phyloP scores from a whole-genome alignment of 148 eudicot genomes.

The Nepenthes mirabilis region DNA sequence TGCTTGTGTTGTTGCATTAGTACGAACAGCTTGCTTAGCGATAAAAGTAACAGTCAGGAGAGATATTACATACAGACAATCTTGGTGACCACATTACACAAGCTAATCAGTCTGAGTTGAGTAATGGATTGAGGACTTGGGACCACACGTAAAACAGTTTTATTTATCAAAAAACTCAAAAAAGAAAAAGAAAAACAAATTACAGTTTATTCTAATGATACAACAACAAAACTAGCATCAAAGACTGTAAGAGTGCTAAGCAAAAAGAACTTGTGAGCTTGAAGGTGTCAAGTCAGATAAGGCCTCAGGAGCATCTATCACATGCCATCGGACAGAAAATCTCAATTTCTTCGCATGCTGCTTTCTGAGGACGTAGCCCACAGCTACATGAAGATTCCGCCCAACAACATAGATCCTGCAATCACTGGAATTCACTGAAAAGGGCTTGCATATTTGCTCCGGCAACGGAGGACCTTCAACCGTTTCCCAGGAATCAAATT shows the following conservation, averaged over 20 bases:
- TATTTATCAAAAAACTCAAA: too few relatives aligned
- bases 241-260: constrained; percentile 15
- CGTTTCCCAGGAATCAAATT: constrained; percentile 67
- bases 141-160: too few relatives aligned
- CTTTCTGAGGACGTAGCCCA: constrained; percentile 43
- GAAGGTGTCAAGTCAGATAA: constrained; percentile 66
- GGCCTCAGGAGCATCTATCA: constrained; percentile 44
- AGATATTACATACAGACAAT: too few relatives aligned
- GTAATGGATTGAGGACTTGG: too few relatives aligned
- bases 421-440: constrained; percentile 50
- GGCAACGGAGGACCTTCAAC: constrained; percentile 77
- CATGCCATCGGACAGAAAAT: constrained; percentile 64
- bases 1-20: too few relatives aligned
- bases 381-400: constrained; percentile 71
- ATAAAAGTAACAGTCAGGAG: too few relatives aligned
- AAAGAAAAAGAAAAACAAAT: too few relatives aligned
- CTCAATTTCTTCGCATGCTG: constrained; percentile 18
- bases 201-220: too few relatives aligned
- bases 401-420: constrained; percentile 69
- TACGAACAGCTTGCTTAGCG: too few relatives aligned
- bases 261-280: constrained; percentile 79
- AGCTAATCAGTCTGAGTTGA: too few relatives aligned
- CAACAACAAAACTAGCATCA: too few relatives aligned
- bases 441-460: constrained; percentile 89
- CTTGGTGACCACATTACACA: too few relatives aligned